Base-by-base conservation (phyloP, 305 asterid species). In the Lippia alba region DNA sequence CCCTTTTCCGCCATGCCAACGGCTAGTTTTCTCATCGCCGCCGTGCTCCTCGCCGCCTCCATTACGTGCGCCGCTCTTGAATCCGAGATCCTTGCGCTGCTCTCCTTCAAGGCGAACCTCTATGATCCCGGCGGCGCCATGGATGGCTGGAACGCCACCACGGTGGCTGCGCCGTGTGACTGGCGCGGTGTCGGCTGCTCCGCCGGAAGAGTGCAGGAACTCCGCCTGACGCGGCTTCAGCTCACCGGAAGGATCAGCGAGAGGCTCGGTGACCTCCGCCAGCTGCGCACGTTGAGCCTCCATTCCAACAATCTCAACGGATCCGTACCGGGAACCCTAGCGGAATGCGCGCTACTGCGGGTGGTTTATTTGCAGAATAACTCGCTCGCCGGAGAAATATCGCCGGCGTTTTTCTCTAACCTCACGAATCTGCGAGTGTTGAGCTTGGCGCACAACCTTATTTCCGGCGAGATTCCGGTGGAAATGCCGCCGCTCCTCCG, bases 141-240 rank as follows among this genome's bases (percentile, higher is more conserved):
- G 74, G 84, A 77, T 44, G 76, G 76, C 19, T 88, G 94, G 94
- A 75, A 80, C 60, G 58, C 66, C 2, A 78, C 87, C 69, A 82
- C 88, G 8, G 73, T 82, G 0, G 32, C 61, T 7, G 84, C 90
- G 12, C 94, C 94, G 0, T 88, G 94, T 69, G 91, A 88, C 73
- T 88, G 94, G 94, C 68, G 77, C 34, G 94, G 91, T 70, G 64
- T 88, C 59, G 24, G 53, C 1, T 88, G 94, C 72, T 66, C 36
- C 69, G 71, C 66, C 39, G 80, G 78, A 50, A 67, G 76, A 19
- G 94, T 88, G 69, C 77, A 79, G 19, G 85, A 86, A 67, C 79
- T 88, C 75, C 88, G 82, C 40, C 72, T 88, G 33, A 83, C 94
- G 5, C 84, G 94, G 12, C 62, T 74, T 4, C 83, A 78, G 19